Conservation (phyloP, 1,139 yeast species). For the Candida tropicalis region DNA sequence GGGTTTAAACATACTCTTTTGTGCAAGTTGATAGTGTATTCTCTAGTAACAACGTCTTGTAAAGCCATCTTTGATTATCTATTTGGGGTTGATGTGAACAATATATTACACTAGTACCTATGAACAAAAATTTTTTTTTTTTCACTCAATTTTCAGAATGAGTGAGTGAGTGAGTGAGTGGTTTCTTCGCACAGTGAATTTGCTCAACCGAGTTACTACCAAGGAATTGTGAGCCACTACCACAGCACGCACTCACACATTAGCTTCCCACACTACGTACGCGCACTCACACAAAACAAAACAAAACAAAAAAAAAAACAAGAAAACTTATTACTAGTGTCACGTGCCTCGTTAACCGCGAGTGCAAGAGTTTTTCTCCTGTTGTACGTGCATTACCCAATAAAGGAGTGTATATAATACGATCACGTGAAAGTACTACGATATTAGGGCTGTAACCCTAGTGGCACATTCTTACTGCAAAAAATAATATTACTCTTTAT, state of each 20-base stretch:
- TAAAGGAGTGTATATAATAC: too few species aligned
- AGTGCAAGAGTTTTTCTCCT: background rate
- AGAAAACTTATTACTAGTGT: background rate
- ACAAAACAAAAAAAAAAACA: background rate
- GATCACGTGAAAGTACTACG: slow-evolving; percentile 1
- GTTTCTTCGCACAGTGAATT: slow-evolving; percentile 2
- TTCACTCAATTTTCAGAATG: slow-evolving; percentile 5
- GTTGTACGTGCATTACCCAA: too few species aligned
- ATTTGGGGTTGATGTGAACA: slow-evolving; percentile 5
- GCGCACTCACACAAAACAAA: too few species aligned
- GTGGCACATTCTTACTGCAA: background rate
- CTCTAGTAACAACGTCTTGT: slow-evolving; percentile 99
- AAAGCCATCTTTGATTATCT: slow-evolving; percentile 71
- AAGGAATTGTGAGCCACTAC: too few species aligned
- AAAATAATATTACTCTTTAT: slow-evolving; percentile 8
- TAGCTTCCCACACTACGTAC: too few species aligned
- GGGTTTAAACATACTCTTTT: slow-evolving; percentile 77
- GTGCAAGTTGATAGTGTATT: slow-evolving; percentile 99
- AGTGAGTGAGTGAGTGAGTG: background rate
- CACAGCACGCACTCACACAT: too few species aligned
- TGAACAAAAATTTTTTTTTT: slow-evolving; percentile 10
- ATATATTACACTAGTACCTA: too few species aligned
- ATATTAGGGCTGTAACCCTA: slow-evolving; percentile 16
- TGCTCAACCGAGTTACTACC: too few species aligned
- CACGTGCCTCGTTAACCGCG: too few species aligned